phyloP scores from a whole-genome alignment of 805 yeast genomes.

The Candida insectalens region DNA sequence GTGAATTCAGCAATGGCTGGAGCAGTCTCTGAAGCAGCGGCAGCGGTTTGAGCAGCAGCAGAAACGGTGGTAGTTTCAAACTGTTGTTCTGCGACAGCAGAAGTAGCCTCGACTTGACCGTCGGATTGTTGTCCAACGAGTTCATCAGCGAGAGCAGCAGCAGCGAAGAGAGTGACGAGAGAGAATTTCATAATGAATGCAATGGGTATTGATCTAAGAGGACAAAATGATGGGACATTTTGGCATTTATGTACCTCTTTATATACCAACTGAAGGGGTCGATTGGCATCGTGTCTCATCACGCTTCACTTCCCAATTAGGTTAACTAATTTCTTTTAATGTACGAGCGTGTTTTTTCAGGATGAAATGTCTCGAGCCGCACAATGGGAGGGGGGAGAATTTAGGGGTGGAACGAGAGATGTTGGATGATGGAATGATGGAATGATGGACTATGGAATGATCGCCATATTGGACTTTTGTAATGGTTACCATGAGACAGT shows the following conservation, averaged over 20 bases:
- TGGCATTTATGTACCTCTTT: neutral
- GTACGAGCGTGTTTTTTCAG: too few species aligned
- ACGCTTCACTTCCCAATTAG: neutral
- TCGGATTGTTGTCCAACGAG: constrained; percentile 49
- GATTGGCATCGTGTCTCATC: neutral
- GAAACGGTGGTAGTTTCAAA: constrained; percentile 26
- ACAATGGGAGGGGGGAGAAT: too few species aligned
- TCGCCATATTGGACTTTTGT: too few species aligned
- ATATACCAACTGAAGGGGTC: neutral
- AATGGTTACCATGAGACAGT: too few species aligned
- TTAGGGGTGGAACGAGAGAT: too few species aligned
- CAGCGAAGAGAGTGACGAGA: constrained; percentile 18
- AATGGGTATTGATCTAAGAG: constrained; percentile 1
- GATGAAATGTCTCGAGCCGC: too few species aligned
- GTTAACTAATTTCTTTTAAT: neutral
- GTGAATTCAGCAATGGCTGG: constrained; percentile 12
- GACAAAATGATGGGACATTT: constrained; percentile 1
- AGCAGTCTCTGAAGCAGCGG: constrained; percentile 6
- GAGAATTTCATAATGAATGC: constrained; percentile 17
- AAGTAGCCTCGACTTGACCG: constrained; percentile 45
- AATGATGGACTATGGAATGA: too few species aligned
- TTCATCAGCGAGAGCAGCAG: constrained; percentile 24
- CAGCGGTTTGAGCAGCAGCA: constrained; percentile 36
- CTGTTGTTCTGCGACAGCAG: constrained; percentile 8
- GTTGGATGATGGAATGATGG: too few species aligned